Base-by-base conservation (phyloP, 2,329 filamentous ascomycete species). In the Rugonectria rugulosa region DNA sequence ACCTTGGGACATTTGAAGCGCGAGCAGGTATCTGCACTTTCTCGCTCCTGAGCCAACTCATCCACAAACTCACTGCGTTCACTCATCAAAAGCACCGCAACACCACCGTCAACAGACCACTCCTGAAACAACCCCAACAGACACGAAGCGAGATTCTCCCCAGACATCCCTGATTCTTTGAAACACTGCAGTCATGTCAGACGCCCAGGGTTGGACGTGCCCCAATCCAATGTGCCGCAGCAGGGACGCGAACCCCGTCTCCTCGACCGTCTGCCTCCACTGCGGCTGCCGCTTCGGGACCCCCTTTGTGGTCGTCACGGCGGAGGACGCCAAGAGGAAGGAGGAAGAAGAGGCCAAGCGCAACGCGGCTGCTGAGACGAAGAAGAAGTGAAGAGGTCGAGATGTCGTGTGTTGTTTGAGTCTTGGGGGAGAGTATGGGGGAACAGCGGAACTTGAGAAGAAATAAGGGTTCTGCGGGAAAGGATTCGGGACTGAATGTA, bases 201-300 rank as follows among this genome's bases (percentile, higher is more conserved):
- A 9, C 1, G 6, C 26, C 17, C 12, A 24, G 4, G 43, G 31
- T 6, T 59, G 56, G 56, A 15, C 26, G 6, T 59, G 56, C 11
- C 26, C n/a, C 10, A 56, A 52, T 15, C 19, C 47, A 1, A 21
- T 17, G 6, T 59, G 56, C 10, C 12, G 8, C 0, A 12, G 23
- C 19, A 52, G 45, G 42, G 10, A n/a, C 1, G 9, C 11, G 9
- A 56, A 53, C 29, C 29, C 36, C 4, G 14, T 27, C 2, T 19
- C 3, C 11, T 32, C 40, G 2, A 36, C 11, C 3, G 14, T 26
- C 8, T 58, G 56, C 26, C 21, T 44, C 3, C 27, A 41, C 8
- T 59, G 56, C 23, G 47, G 56, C 8, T 52, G 53, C 20, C 26
- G 31, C 10, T 51, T 42, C 20, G 37, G 38, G 1, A 42, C 32